Percentiles rank a stretch among this genome's conserved stretches.
Evolutionary conservation across 2,329 filamentous ascomycete genomes (phyloP).

Genomic region (Cephalotrichum gorgonifer): DNA sequence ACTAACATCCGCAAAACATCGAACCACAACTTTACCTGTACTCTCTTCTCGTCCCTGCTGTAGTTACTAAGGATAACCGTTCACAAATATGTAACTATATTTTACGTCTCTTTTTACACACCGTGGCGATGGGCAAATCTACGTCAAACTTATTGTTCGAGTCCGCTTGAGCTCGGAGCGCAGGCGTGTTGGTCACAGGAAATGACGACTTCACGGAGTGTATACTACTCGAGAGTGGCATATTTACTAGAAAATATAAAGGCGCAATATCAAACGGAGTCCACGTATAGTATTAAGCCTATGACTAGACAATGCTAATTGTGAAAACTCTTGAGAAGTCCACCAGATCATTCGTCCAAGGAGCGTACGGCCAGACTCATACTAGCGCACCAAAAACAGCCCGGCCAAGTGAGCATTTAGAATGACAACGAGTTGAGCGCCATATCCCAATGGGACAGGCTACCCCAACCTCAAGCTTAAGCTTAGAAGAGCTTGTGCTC

Average conservation of each 20-base stretch:
- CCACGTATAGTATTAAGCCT: not conserved
- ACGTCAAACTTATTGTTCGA: too few species aligned
- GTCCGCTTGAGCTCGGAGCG: too few species aligned
- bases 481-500: constrained; percentile 90
- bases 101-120: too few species aligned
- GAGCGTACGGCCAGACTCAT: not conserved
- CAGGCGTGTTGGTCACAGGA: too few species aligned
- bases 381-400: not conserved
- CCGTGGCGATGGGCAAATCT: too few species aligned
- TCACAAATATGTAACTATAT: too few species aligned
- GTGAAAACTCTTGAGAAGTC: not conserved
- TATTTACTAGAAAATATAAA: not conserved
- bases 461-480: not conserved
- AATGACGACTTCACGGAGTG: too few species aligned
- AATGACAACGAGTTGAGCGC: not conserved
- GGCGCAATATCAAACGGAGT: not conserved
- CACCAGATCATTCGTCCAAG: not conserved
- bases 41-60: too few species aligned
- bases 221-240: not conserved
- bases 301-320: not conserved
- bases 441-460: not conserved
- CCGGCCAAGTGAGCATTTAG: not conserved
- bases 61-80: too few species aligned
- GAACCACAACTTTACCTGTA: too few species aligned
- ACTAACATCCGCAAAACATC: too few species aligned